Evolutionary conservation across 768 basidiomycete species (phyloP).

Genomic region (Phanerodontia chrysosporium): DNA sequence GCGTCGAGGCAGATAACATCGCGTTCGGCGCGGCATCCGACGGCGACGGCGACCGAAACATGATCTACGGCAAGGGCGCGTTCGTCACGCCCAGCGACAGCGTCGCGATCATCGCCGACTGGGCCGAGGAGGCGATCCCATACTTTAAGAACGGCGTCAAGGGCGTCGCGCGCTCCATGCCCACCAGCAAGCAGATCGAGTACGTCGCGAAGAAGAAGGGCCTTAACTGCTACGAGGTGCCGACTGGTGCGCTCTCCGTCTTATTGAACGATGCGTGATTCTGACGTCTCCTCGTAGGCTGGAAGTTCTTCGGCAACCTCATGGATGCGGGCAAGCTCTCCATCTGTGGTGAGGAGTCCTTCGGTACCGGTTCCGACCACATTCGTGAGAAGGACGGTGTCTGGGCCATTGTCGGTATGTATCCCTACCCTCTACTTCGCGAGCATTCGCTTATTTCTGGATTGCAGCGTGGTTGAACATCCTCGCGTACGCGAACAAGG

Average conservation of each 20-base stretch:
- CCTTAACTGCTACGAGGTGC: conserved; percentile 91
- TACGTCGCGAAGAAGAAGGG: conserved; percentile 93
- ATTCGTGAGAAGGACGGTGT: conserved; percentile 99
- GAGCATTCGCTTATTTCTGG: background rate
- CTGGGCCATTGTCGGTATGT: conserved; percentile 92
- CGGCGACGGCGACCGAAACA: conserved; percentile 97
- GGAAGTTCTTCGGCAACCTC: conserved; percentile 99
- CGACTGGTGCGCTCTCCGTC: conserved; percentile 62
- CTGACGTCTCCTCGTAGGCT: conserved; percentile 48
- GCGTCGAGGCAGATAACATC: conserved; percentile 81
- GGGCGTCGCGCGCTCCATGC: conserved; percentile 96
- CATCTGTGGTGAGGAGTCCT: conserved; percentile 98
- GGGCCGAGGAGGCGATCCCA: conserved; percentile 81
- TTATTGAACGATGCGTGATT: background rate
- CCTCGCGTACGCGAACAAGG: conserved; percentile 81
- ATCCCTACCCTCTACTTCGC: background rate
- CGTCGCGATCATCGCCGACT: conserved; percentile 98
- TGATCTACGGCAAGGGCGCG: conserved; percentile 98
- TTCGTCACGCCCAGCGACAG: conserved; percentile 98
- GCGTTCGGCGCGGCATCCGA: conserved; percentile 95
- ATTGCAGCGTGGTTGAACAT: conserved; percentile 92
- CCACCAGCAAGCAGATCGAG: conserved; percentile 95
- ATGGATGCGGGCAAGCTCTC: conserved; percentile 98
- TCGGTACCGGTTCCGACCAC: conserved; percentile 99
- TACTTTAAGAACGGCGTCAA: conserved; percentile 94